Percentiles rank a stretch among this genome's conserved stretches.
These are phyloP conservation scores for Ogataea ganodermae DNA, from an alignment of 805 yeast genomes.

Conservation along the genomic window DNA sequence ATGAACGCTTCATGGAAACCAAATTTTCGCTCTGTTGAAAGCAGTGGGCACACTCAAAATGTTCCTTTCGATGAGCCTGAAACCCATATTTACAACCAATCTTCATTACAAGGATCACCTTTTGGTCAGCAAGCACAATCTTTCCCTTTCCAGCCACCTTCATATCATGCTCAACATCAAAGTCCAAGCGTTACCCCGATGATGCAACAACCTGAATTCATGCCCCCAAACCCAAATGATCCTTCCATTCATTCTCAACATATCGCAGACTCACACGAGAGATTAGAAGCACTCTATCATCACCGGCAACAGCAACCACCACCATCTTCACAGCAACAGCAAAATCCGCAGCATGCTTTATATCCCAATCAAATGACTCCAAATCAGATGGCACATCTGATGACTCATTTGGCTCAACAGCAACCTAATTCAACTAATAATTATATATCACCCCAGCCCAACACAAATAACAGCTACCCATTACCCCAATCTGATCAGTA, in stretches of 20 bases:
- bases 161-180: neutral
- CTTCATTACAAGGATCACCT: neutral
- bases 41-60: neutral
- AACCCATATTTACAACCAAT: neutral
- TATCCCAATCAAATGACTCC: conserved; percentile 8
- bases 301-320: neutral
- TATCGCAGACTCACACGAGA: neutral
- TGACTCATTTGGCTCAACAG: conserved; percentile 14
- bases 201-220: neutral
- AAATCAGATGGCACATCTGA: conserved; percentile 15
- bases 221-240: neutral
- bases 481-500: neutral
- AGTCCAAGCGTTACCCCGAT: neutral
- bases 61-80: neutral
- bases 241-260: neutral
- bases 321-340: conserved; percentile 1
- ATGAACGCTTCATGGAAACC: conserved; percentile 24
- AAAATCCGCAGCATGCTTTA: neutral
- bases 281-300: neutral
- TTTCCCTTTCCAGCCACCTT: neutral
- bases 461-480: neutral
- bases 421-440: conserved; percentile 3
- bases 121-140: neutral
- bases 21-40: conserved; percentile 10
- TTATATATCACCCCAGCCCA: conserved; percentile 1